phyloP scores from a whole-genome alignment of 2,329 filamentous ascomycete species.

The Rhynchosporium graminicola region DNA sequence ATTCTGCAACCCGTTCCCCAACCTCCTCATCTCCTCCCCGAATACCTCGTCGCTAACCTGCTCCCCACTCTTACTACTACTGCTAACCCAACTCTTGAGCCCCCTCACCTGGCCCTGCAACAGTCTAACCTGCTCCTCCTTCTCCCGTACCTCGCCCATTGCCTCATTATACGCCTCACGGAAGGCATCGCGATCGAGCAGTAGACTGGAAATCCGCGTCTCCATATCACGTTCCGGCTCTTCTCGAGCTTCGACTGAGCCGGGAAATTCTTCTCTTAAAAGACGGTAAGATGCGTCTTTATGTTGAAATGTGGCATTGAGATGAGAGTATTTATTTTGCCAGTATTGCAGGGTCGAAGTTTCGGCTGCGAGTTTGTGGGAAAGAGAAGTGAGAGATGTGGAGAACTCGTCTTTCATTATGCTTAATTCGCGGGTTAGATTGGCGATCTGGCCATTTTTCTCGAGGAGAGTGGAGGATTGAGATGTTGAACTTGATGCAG shows the following conservation, averaged over 20 bases:
- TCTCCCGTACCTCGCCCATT: constrained; percentile 47
- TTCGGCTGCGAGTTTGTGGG: constrained; percentile 47
- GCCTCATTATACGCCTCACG: constrained; percentile 52
- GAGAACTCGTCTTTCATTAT: constrained; percentile 56
- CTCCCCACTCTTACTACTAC: constrained; percentile 61
- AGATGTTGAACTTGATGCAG: constrained; percentile 11
- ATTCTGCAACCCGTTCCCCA: constrained; percentile 71
- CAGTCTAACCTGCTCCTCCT: constrained; percentile 58
- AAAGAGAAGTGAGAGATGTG: constrained; percentile 54
- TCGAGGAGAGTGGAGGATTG: constrained; percentile 34
- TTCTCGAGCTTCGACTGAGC: constrained; percentile 51
- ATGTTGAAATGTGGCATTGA: constrained; percentile 55
- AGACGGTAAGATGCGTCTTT: constrained; percentile 56
- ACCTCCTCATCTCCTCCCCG: constrained; percentile 58
- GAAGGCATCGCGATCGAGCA: constrained; percentile 43
- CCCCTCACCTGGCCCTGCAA: constrained; percentile 63
- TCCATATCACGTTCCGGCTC: constrained; percentile 37
- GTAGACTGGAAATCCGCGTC: constrained; percentile 34
- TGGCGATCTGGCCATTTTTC: constrained; percentile 54
- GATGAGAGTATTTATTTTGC: constrained; percentile 55
- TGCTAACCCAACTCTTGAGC: constrained; percentile 72
- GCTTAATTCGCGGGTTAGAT: constrained; percentile 54
- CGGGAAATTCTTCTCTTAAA: constrained; percentile 51
- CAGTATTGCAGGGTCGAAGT: constrained; percentile 58
- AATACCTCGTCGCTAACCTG: constrained; percentile 68